Evolutionary conservation across 805 yeast genomes (phyloP), one percentile per base, ranked within the genome.

Genomic region (Starmerella scarabaei): DNA sequence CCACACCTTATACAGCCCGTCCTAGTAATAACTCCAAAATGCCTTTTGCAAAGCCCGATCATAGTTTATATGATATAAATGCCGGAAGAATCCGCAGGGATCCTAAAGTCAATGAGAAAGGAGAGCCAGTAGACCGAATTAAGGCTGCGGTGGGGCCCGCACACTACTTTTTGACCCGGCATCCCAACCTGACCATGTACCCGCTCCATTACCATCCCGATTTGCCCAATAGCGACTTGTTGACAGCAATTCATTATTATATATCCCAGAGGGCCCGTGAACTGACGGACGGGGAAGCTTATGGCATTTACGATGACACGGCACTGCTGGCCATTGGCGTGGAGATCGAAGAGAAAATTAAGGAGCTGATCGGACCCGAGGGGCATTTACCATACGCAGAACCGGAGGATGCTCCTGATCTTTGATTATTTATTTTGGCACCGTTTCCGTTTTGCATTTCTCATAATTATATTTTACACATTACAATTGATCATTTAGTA

Each of bases 361-460:
- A 43, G 18, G 42, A 32, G 2, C 5, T 30, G 14, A 24, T 48
- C 6, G 52, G 52, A 1, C 16, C 23, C 1, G 26, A 43, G 16
- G 51, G 50, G 4, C 52, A 48, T 21, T 33, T 48, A 1, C 19
- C 35, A 16, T 48, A 21, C 30, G 52, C 52, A 2, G 37, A 38
- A 16, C 12, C 16, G 16, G 8, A 23, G 21, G 20, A 16, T 6
- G 9, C 33, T 28, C 16, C n/a, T 28, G n/a, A n/a, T n/a, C n/a
- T n/a, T n/a, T n/a, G n/a, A n/a, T 8, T 24, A 24, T 24, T 24
- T 24, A 24, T 24, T 24, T 9, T 9, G 27, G 27, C 12, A 24
- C 12, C 12, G 8, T 9, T 24, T 24, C 27, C 8, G 12, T 9
- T 9, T 24, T 9, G 27, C 27, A 24, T 24, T 12, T 9, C 12